Base-by-base conservation (phyloP, 805 yeast genomes). In the Cyberlindnera xishuangbannaensis region DNA sequence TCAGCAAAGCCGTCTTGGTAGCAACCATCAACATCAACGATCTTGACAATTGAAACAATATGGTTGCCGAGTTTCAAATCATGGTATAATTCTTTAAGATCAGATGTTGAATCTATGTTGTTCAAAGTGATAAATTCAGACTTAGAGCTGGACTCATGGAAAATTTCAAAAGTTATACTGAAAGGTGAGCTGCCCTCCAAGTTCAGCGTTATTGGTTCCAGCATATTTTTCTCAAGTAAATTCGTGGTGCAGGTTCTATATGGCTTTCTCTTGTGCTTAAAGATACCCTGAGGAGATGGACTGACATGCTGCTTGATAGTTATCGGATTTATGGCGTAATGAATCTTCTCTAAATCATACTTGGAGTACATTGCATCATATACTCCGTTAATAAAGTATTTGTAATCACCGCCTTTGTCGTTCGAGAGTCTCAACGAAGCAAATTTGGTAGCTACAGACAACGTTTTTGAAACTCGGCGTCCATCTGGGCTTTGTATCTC, bases 11-110 rank as follows among this genome's bases (percentile, higher is more conserved):
- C 60, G 17, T 60, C 71, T 26, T 68, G 66, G 4, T 53, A 41
- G 56, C 97, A 90, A 0, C 88, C 92, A 46, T 75, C 74, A 1
- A 71, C 67, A 57, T 90, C 97, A 5, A 55, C 50, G 11, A 88
- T 65, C 37, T 70, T 69, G 17, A 64, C 64, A 18, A 90, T 62
- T 0, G 73, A 61, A 3, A 90, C 60, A 10, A 67, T 47, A 51
- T 85, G 88, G 24, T 74, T 73, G 2, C 97, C 97, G n/a, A 81
- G 63, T 6, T 70, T 65, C 41, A 83, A 54, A 3, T 69, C 64
- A 23, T 69, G 64, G 45, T 75, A 73, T 5, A 78, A 42, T 34
- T 65, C 64, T 28, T 59, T 47, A 32, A 69, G 56, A 17, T 65
- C 52, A 36, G 71, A 60, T 2, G 46, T 38, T 4, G 63, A 45